phyloP scores from a whole-genome alignment of 129 eudicot species.

The Flaveria linearis region DNA sequence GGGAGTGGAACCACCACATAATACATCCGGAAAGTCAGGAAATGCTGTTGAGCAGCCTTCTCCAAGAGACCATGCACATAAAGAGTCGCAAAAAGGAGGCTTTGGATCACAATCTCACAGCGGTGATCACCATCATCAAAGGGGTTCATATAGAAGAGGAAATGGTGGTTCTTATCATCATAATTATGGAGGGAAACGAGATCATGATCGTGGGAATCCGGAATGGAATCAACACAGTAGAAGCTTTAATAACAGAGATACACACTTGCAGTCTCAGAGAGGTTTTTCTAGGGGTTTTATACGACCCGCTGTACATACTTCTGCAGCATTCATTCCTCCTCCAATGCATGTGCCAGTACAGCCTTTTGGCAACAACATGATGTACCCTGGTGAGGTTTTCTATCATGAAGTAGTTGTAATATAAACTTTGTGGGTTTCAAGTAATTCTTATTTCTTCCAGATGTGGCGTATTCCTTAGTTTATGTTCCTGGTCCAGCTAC shows the following conservation, averaged over 20 bases:
- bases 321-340: conserved; percentile 51
- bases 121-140: conserved; percentile 60
- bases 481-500: conserved; percentile 47
- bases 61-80: conserved; percentile 46
- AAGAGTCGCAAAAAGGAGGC: conserved; percentile 62
- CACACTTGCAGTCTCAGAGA: conserved; percentile 56
- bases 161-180: conserved; percentile 62
- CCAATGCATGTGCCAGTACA: conserved; percentile 52
- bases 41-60: conserved; percentile 46
- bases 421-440: conserved; percentile 15
- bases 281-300: conserved; percentile 52
- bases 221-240: conserved; percentile 67
- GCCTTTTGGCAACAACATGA: conserved; percentile 57
- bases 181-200: conserved; percentile 67
- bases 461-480: conserved; percentile 41
- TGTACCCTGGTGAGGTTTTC: conserved; percentile 64
- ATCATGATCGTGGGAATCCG: conserved; percentile 74
- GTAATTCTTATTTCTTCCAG: conserved; percentile 43
- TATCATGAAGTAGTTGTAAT: background rate
- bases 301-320: conserved; percentile 51
- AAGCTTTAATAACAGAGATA: conserved; percentile 64
- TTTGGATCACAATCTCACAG: conserved; percentile 51
- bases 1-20: conserved; percentile 35
- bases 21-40: conserved; percentile 38
- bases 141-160: conserved; percentile 59